A percentile compares a stretch with the other conserved stretches of the same genome.
phyloP scores from a whole-genome alignment of 768 basidiomycete genomes.

The Royoungia palumana region DNA sequence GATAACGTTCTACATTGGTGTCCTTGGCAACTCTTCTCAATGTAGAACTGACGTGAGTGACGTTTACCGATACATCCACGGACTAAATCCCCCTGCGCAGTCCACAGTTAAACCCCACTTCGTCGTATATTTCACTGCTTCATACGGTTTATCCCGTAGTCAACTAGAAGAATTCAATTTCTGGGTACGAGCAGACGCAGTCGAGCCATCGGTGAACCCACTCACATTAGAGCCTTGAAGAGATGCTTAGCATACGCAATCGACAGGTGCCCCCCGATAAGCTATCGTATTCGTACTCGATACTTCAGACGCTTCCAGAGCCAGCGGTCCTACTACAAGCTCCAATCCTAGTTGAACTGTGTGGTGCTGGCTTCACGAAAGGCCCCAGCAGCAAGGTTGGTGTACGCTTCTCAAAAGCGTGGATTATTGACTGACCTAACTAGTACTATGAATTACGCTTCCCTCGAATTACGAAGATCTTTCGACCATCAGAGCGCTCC shows the following conservation, averaged over 20 bases:
- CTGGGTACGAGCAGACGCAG: conserved; percentile 39
- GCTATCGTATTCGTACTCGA: conserved; percentile 54
- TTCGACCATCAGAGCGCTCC: conserved; percentile 56
- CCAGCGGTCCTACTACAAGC: conserved; percentile 57
- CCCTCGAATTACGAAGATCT: conserved; percentile 72
- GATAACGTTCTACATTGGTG: conserved; percentile 82
- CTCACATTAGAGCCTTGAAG: not conserved
- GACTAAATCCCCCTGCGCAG: conserved; percentile 28
- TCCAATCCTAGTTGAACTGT: conserved; percentile 70
- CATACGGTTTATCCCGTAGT: conserved; percentile 68
- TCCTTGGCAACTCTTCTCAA: conserved; percentile 48
- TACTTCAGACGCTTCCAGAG: conserved; percentile 44
- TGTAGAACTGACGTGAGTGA: conserved; percentile 38
- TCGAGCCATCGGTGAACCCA: conserved; percentile 21
- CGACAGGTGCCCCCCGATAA: conserved; percentile 9
- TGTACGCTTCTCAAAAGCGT: not conserved
- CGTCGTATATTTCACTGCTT: conserved; percentile 68
- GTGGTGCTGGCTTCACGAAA: conserved; percentile 83
- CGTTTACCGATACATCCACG: not conserved
- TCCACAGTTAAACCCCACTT: conserved; percentile 53
- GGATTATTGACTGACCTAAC: not conserved
- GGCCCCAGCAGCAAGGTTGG: conserved; percentile 53
- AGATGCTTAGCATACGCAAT: not conserved
- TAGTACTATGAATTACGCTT: conserved; percentile 85
- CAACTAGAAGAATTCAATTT: conserved; percentile 74